phyloP scores from a whole-genome alignment of 1,284 basidiomycete genomes.

The Phlebopus sp. region DNA sequence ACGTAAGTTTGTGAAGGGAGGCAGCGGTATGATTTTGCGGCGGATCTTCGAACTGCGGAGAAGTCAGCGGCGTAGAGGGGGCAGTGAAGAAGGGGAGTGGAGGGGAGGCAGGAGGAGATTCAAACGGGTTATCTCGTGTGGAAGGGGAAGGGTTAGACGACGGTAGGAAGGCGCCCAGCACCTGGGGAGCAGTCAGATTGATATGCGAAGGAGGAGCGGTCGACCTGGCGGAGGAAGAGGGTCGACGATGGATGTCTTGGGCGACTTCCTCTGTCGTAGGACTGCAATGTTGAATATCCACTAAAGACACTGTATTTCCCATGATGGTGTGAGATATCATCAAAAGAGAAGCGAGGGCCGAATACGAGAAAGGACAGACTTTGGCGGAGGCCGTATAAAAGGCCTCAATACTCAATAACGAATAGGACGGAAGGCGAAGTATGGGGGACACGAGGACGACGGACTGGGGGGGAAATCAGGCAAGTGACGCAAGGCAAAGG shows the following conservation, averaged over 20 bases:
- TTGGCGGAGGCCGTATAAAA: constrained; percentile 21
- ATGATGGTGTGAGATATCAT: constrained; percentile 19
- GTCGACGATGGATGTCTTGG: constrained; percentile 1
- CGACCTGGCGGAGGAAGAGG: constrained; percentile 16
- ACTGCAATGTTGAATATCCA: constrained; percentile 28
- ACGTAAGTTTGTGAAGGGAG: constrained; percentile 23
- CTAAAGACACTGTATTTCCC: constrained; percentile 34
- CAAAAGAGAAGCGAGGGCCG: constrained; percentile 4
- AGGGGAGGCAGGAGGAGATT: constrained; percentile 32
- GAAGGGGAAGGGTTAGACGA: constrained; percentile 26
- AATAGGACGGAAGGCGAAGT: constrained; percentile 27
- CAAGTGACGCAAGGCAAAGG: constrained; percentile 26
- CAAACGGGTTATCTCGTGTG: constrained; percentile 27
- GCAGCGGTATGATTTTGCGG: constrained; percentile 16
- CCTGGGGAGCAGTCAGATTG: constrained; percentile 23
- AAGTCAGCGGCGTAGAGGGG: constrained; percentile 34
- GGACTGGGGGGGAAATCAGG: constrained; percentile 19
- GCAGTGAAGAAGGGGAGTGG: constrained; percentile 35
- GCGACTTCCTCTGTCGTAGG: constrained; percentile 17
- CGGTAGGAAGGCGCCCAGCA: constrained; percentile 24
- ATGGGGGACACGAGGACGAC: constrained; percentile 29
- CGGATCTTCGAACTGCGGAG: constrained; percentile 31
- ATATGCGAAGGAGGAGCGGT: constrained; percentile 27
- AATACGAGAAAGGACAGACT: constrained; percentile 21
- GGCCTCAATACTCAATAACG: constrained; percentile 12